Evolutionary conservation across 2,329 filamentous ascomycete species (phyloP).

Genomic region (Colletotrichum phormii): DNA sequence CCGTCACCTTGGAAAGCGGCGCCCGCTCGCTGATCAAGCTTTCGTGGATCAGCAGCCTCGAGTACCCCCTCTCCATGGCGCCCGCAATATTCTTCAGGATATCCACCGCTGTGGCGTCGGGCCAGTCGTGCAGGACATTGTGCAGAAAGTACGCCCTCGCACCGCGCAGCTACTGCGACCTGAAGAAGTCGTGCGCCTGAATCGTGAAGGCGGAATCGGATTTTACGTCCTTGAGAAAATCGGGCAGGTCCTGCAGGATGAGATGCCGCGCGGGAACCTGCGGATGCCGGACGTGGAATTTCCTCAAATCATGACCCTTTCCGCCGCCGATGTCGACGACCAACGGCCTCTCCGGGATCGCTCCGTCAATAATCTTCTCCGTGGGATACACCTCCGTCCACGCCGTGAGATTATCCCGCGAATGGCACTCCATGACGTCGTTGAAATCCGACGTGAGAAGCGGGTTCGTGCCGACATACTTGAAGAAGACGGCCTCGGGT

Average conservation of each 20-base stretch:
- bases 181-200: slow-evolving; percentile 52
- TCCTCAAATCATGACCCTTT: slow-evolving; percentile 50
- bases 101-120: slow-evolving; percentile 37
- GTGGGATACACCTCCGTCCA: slow-evolving; percentile 45
- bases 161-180: slow-evolving; percentile 52
- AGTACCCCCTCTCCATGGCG: slow-evolving; percentile 46
- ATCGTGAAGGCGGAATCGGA: slow-evolving; percentile 42
- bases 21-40: slow-evolving; percentile 45
- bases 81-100: slow-evolving; percentile 34
- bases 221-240: slow-evolving; percentile 44
- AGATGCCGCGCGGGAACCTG: slow-evolving; percentile 42
- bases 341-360: slow-evolving; percentile 43
- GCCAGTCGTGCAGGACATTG: slow-evolving; percentile 42
- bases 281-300: slow-evolving; percentile 45
- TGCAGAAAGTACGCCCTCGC: slow-evolving; percentile 47
- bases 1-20: slow-evolving; percentile 44
- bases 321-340: slow-evolving; percentile 51
- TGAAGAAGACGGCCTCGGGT: slow-evolving; percentile 44
- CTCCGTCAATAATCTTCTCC: slow-evolving; percentile 41
- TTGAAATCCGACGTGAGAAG: slow-evolving; percentile 46
- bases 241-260: slow-evolving; percentile 48
- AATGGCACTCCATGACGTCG: slow-evolving; percentile 52
- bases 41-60: slow-evolving; percentile 51
- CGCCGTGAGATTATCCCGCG: slow-evolving; percentile 49
- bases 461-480: slow-evolving; percentile 45